Base-by-base conservation (phyloP, 805 yeast species). In the Myxozyma geophila region DNA sequence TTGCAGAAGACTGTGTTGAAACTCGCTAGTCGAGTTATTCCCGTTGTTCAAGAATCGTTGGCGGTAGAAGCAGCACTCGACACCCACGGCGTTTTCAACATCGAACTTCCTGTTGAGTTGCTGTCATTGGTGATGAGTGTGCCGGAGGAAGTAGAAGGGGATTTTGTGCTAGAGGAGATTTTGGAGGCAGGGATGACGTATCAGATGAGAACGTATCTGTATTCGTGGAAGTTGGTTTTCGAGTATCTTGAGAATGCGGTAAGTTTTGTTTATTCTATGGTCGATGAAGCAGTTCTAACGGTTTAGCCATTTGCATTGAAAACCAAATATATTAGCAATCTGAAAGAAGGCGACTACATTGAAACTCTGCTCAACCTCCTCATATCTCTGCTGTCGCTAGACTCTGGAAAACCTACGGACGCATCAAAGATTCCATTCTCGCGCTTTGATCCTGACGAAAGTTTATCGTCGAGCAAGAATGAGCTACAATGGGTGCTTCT, bases 161-260 rank as follows among this genome's bases (percentile, higher is more conserved):
- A 49, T 6, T 13, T 50, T 50, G 60, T 37, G 5, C 36, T 54
- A 7, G 58, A 58, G 8, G 62, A 56, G 21, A 33, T 53, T 19
- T n/a, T 50, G n/a, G 43, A 41, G 2, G 21, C 35, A 8, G 69
- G 70, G 6, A 47, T 60, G 54, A 59, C 53, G 12, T 51, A 46
- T 5, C 50, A 37, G 13, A 50, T 60, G 50, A 44, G 67, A 72
- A 80, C 51, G 71, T 88, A 83, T 71, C 68, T 88, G 40, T 87
- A 89, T 87, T 77, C 85, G 60, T 92, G 96, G 96, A 77, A 76
- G 65, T 77, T 90, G 59, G 74, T 89, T 0, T 80, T 89, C 66
- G 77, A 76, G 36, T 85, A 85, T 73, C 88, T 91, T 72, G 80
- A 82, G 57, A 84, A 85, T 62, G 82, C 88, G 6, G 84, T 63